phyloP scores from a whole-genome alignment of 2,329 filamentous ascomycete species.

The Fusarium proliferatum region DNA sequence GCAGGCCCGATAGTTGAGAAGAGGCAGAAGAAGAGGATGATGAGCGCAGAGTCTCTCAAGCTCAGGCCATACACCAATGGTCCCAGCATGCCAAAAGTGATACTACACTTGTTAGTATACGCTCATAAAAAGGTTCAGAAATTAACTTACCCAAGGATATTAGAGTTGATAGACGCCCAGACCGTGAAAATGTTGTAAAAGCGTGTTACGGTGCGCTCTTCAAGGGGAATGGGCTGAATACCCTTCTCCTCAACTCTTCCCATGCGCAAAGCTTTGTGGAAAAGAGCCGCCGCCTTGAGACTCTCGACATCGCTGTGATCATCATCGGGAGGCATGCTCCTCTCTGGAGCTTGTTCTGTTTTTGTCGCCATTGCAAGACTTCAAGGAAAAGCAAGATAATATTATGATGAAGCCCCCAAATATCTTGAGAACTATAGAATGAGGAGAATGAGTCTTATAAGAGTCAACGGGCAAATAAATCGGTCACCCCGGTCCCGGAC shows the following conservation, averaged over 20 bases:
- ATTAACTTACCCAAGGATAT: conserved; percentile 56
- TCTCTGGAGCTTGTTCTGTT: conserved; percentile 28
- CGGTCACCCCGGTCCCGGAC: conserved; percentile 33
- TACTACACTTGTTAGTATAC: conserved; percentile 50
- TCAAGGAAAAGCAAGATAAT: background rate
- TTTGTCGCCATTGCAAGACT: conserved; percentile 3
- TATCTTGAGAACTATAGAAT: background rate
- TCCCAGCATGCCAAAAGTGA: conserved; percentile 73
- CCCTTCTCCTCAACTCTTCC: conserved; percentile 58
- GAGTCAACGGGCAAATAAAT: conserved; percentile 26
- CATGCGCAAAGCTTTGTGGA: conserved; percentile 50
- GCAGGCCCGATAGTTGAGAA: conserved; percentile 65
- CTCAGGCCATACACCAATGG: conserved; percentile 65
- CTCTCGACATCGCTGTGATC: conserved; percentile 45
- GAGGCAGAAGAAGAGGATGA: conserved; percentile 73
- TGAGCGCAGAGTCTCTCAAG: conserved; percentile 65
- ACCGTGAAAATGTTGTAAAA: conserved; percentile 60
- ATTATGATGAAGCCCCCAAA: too few relatives aligned
- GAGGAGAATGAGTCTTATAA: conserved; percentile 23
- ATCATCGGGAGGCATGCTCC: conserved; percentile 34
- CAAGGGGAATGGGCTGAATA: conserved; percentile 56
- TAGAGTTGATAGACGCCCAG: conserved; percentile 62
- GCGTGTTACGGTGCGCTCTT: conserved; percentile 54
- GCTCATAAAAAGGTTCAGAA: background rate
- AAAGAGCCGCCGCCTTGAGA: conserved; percentile 43